These are phyloP conservation scores for Ascocoryne sarcoides DNA, from an alignment of 2,329 filamentous ascomycete species.

Conservation along the genomic window DNA sequence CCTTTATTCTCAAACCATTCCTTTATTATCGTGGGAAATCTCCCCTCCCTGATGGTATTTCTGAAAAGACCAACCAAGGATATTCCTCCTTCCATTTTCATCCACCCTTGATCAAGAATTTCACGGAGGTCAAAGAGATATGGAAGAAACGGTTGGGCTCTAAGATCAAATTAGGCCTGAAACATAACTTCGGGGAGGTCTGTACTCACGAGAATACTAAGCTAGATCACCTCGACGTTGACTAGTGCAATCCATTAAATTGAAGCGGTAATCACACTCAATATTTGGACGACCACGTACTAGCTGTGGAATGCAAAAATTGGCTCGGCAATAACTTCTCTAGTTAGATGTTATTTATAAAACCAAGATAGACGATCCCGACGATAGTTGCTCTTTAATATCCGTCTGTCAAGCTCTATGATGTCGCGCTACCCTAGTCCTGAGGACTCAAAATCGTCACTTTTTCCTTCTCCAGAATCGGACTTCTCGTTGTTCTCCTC, in stretches of 20 bases:
- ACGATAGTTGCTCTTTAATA: constrained; percentile 7
- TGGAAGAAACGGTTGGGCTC: constrained; percentile 11
- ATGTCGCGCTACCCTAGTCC: constrained; percentile 7
- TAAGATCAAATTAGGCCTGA: constrained; percentile 7
- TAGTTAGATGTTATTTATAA: constrained; percentile 7
- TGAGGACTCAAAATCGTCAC: constrained; percentile 8
- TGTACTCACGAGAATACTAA: constrained; percentile 21
- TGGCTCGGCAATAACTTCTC: constrained; percentile 9
- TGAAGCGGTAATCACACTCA: constrained; percentile 8
- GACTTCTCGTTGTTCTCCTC: constrained; percentile 7
- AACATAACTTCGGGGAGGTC: constrained; percentile 7
- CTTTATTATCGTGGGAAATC: constrained; percentile 9
- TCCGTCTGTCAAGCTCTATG: constrained; percentile 9
- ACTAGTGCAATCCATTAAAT: constrained; percentile 8
- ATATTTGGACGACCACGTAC: constrained; percentile 7
- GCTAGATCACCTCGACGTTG: constrained; percentile 5
- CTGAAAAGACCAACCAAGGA: constrained; percentile 5
- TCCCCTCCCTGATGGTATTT: constrained; percentile 6
- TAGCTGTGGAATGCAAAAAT: constrained; percentile 9
- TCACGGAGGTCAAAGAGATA: constrained; percentile 10
- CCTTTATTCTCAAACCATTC: constrained; percentile 11
- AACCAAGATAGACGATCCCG: constrained; percentile 8
- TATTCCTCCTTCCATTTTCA: constrained; percentile 7
- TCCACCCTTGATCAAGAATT: constrained; percentile 10
- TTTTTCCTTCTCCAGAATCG: constrained; percentile 7